phyloP scores from a whole-genome alignment of 176 grass and related monocot genomes.

The Aegilops umbellulata region DNA sequence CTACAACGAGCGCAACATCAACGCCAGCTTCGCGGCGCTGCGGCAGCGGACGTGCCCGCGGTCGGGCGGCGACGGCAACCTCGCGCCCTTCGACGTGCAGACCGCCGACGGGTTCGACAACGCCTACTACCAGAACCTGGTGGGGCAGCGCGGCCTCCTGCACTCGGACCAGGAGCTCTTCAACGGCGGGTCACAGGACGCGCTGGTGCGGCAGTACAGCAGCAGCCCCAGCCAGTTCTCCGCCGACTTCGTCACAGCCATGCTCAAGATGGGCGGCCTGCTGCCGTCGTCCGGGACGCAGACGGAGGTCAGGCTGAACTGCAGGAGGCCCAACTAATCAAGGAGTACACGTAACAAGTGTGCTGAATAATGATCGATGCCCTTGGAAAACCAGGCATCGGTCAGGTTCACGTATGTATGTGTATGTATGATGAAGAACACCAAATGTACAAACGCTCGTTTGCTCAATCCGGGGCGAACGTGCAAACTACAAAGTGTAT shows the following conservation, averaged over 20 bases:
- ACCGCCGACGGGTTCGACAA: slow-evolving; percentile 77
- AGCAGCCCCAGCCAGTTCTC: slow-evolving; percentile 24
- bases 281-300: slow-evolving; percentile 41
- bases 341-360: neutral
- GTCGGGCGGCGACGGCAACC: slow-evolving; percentile 43
- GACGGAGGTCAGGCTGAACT: slow-evolving; percentile 76
- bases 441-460: slow-evolving; percentile 12
- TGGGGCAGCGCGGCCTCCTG: slow-evolving; percentile 45
- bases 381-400: slow-evolving; percentile 28
- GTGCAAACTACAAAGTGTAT: neutral
- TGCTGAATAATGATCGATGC: neutral
- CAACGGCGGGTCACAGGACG: slow-evolving; percentile 76
- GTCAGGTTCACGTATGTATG: neutral
- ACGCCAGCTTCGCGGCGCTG: slow-evolving; percentile 44
- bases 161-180: slow-evolving; percentile 96
- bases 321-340: slow-evolving; percentile 49
- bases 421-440: neutral
- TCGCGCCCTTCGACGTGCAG: slow-evolving; percentile 67
- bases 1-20: slow-evolving; percentile 62
- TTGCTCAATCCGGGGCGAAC: neutral
- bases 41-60: slow-evolving; percentile 64
- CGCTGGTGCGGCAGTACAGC: slow-evolving; percentile 65
- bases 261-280: slow-evolving; percentile 80
- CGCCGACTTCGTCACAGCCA: slow-evolving; percentile 46
- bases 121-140: slow-evolving; percentile 68